Conservation (phyloP, 805 yeast species). For the Hanseniaspora occidentalis region DNA sequence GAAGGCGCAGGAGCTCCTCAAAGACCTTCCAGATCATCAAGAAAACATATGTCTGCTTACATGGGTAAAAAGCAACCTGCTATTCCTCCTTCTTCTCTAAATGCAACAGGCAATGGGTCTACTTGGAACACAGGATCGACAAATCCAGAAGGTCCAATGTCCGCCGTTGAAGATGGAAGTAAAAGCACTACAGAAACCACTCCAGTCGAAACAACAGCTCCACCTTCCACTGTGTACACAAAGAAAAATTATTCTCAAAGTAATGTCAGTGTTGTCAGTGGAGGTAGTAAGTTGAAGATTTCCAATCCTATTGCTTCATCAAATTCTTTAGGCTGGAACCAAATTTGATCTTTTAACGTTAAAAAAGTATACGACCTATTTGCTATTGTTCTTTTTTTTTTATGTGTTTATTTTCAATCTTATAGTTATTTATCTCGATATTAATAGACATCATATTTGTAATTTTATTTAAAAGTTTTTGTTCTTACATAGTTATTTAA, state of each 20-base stretch:
- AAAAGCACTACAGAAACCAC: too few relatives aligned
- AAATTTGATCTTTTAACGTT: slow-evolving; percentile 12
- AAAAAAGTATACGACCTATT: background rate
- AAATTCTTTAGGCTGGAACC: slow-evolving; percentile 61
- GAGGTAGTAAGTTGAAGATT: slow-evolving; percentile 32
- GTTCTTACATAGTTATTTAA: too few relatives aligned
- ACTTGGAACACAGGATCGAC: slow-evolving; percentile 5
- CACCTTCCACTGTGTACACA: too few relatives aligned
- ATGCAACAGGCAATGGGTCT: slow-evolving; percentile 12
- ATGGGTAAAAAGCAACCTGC: background rate
- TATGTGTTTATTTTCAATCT: background rate
- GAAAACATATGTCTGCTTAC: slow-evolving; percentile 9
- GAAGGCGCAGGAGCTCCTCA: slow-evolving; percentile 3
- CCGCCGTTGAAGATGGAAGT: too few relatives aligned
- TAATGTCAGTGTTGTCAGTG: slow-evolving; percentile 14
- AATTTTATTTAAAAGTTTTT: too few relatives aligned
- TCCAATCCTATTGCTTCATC: slow-evolving; percentile 60
- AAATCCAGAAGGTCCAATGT: too few relatives aligned
- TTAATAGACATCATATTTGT: too few relatives aligned
- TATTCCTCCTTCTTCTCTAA: slow-evolving; percentile 6
- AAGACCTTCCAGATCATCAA: background rate
- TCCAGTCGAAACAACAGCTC: too few relatives aligned
- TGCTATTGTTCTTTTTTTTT: slow-evolving; percentile 3
- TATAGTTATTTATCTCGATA: too few relatives aligned
- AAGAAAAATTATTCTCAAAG: background rate